Percentiles rank a stretch among this genome's conserved stretches.
phyloP scores from a whole-genome alignment of 768 basidiomycete species.

The Russula emetica region DNA sequence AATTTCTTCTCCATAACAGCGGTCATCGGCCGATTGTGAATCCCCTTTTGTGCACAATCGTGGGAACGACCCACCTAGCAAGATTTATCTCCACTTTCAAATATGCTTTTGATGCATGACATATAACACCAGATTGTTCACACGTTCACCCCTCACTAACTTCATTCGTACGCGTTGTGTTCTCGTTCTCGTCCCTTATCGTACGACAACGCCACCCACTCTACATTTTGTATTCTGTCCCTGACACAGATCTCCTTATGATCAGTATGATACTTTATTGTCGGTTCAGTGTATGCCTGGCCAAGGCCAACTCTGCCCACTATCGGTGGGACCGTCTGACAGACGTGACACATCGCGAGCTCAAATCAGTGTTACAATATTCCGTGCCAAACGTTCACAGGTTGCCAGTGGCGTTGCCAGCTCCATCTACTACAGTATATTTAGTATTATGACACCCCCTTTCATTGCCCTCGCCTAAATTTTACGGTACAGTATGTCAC shows the following conservation, averaged over 20 bases:
- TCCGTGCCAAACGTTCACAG: too few species aligned
- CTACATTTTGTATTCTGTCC: background rate
- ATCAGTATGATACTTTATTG: background rate
- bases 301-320: background rate
- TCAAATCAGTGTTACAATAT: too few species aligned
- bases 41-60: too few species aligned
- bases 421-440: background rate
- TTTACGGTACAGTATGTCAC: background rate
- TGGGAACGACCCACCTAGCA: too few species aligned
- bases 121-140: background rate
- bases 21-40: background rate
- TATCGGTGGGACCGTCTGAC: background rate
- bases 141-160: background rate
- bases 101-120: background rate
- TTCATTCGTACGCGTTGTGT: background rate
- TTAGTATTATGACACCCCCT: background rate
- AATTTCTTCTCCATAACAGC: too few species aligned
- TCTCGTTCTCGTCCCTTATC: background rate
- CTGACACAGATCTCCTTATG: background rate
- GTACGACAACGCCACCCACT: background rate
- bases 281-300: background rate
- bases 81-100: background rate
- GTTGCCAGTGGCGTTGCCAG: too few species aligned
- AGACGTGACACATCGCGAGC: too few species aligned
- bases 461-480: background rate